phyloP scores from a whole-genome alignment of 805 yeast species.

The Wickerhamiella domercqiae region DNA sequence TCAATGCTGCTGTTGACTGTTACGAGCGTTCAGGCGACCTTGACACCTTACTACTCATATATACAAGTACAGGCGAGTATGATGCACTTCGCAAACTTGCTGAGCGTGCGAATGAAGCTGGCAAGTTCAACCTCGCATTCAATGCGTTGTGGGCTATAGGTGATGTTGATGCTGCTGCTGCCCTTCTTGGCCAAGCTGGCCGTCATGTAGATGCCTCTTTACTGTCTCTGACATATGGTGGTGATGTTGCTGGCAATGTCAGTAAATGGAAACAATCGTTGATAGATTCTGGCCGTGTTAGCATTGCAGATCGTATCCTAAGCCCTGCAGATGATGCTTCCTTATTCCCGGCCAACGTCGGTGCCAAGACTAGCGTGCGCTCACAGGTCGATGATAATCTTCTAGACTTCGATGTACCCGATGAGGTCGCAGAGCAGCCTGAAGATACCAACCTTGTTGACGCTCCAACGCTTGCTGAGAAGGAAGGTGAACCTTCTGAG shows the following conservation, averaged over 20 bases:
- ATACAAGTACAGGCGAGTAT: conserved; percentile 65
- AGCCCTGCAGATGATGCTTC: conserved; percentile 3
- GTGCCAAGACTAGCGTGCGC: conserved; percentile 2
- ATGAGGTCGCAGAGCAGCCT: conserved; percentile 6
- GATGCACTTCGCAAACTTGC: conserved; percentile 50
- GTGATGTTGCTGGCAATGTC: conserved; percentile 34
- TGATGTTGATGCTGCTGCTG: conserved; percentile 45
- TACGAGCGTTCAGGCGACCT: conserved; percentile 67
- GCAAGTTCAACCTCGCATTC: conserved; percentile 81
- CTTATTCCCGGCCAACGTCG: conserved; percentile 2
- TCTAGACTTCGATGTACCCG: background rate
- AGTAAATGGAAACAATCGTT: conserved; percentile 55
- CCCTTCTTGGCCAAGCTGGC: conserved; percentile 49
- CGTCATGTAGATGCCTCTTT: conserved; percentile 76
- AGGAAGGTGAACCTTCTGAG: conserved; percentile 3
- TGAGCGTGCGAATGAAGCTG: conserved; percentile 46
- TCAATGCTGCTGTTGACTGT: conserved; percentile 64
- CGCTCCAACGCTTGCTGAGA: conserved; percentile 4
- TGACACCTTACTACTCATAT: conserved; percentile 64
- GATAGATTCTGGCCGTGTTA: conserved; percentile 33
- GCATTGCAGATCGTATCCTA: conserved; percentile 47
- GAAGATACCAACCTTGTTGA: conserved; percentile 10
- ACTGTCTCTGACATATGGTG: conserved; percentile 58
- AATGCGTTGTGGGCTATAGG: conserved; percentile 82
- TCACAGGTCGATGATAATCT: background rate